These are phyloP conservation scores for Clarireedia monteithiana DNA, from an alignment of 2,329 filamentous ascomycete species.

Conservation along the genomic window DNA sequence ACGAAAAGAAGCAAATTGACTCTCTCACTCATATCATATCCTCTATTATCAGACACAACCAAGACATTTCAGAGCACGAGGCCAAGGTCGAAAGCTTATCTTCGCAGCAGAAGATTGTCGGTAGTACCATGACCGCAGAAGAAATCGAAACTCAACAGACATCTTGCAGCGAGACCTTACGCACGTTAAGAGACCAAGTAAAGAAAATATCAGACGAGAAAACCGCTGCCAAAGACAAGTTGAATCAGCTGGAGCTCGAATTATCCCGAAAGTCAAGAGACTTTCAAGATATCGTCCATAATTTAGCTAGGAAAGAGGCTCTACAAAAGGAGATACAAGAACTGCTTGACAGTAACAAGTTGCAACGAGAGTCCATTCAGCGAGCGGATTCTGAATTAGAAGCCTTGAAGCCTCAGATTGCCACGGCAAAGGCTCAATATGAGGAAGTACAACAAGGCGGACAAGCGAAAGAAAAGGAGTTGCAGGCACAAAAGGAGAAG, in stretches of 20 bases:
- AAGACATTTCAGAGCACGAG: conserved; percentile 65
- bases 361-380: conserved; percentile 63
- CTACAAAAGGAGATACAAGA: conserved; percentile 66
- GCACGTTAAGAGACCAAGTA: conserved; percentile 54
- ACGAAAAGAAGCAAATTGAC: conserved; percentile 64
- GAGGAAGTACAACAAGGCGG: conserved; percentile 70
- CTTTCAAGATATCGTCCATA: conserved; percentile 60
- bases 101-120: conserved; percentile 64
- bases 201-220: conserved; percentile 60
- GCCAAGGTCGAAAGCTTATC: conserved; percentile 67
- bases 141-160: conserved; percentile 76
- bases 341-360: conserved; percentile 57
- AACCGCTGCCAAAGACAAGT: conserved; percentile 60
- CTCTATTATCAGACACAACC: conserved; percentile 64
- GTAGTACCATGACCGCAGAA: conserved; percentile 62
- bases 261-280: conserved; percentile 67
- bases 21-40: conserved; percentile 67
- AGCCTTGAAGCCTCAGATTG: conserved; percentile 65
- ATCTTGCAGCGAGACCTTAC: conserved; percentile 57
- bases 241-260: conserved; percentile 68
- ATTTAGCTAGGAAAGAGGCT: conserved; percentile 73
- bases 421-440: conserved; percentile 65
- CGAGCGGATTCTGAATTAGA: conserved; percentile 66
- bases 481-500: conserved; percentile 62
- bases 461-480: conserved; percentile 61